Percentiles rank a stretch among this genome's conserved stretches.
Conservation (phyloP, 805 yeast species). For the Millerago galiae region DNA sequence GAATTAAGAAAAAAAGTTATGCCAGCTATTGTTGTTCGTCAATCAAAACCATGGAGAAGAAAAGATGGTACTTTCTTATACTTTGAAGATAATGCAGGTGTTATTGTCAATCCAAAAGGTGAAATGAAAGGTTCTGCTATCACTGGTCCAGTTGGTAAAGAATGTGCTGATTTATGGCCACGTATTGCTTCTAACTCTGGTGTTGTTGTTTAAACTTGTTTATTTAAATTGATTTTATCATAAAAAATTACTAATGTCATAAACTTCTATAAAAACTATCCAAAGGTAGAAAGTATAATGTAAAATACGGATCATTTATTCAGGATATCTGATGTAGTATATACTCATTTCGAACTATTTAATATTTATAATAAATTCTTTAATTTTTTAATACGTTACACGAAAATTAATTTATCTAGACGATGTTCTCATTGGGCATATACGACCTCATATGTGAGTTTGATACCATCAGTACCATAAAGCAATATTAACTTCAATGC, state of each 20-base stretch:
- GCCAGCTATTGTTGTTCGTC: slow-evolving; percentile 99
- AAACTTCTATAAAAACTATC: slow-evolving; percentile 12
- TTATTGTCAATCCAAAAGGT: slow-evolving; percentile 99
- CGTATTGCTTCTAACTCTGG: slow-evolving; percentile 99
- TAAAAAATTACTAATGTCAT: slow-evolving; percentile 24
- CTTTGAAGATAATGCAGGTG: slow-evolving; percentile 99
- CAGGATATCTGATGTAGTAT: neutral
- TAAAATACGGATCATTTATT: slow-evolving; percentile 17
- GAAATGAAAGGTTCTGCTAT: slow-evolving; percentile 99
- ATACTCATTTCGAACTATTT: no score
- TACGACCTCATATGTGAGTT: slow-evolving; percentile 6
- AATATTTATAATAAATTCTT: no score
- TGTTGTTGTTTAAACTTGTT: slow-evolving; percentile 84
- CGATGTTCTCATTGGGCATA: slow-evolving; percentile 5
- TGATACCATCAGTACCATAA: no score
- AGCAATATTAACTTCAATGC: slow-evolving; percentile 3
- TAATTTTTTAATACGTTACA: neutral
- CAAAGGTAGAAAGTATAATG: slow-evolving; percentile 20
- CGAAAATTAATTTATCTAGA: neutral
- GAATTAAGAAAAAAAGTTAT: slow-evolving; percentile 99
- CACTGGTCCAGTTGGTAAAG: slow-evolving; percentile 99
- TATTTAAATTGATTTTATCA: slow-evolving; percentile 50
- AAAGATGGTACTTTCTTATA: slow-evolving; percentile 99
- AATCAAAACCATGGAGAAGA: slow-evolving; percentile 99
- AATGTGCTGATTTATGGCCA: slow-evolving; percentile 99